Base-by-base conservation (phyloP, 192 early-diverging fungal species). In the Rhizophagus clarus region DNA sequence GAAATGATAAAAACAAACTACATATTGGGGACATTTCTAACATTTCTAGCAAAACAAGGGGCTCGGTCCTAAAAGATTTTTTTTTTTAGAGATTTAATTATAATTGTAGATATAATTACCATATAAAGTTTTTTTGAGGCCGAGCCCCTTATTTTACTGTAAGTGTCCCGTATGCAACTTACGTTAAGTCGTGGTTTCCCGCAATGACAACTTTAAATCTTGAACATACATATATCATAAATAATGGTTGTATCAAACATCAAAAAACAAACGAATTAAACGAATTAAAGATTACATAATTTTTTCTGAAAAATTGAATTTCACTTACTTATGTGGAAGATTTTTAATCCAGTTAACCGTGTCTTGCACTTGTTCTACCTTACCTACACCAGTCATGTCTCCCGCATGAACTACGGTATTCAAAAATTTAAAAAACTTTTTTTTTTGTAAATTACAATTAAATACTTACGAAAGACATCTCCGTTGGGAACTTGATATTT, bases 361-460 rank as follows among this genome's bases (percentile, higher is more conserved):
- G 14, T 74, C 64, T 26, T 76, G 51, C 45, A 82, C 29, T 66
- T 82, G 78, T 49, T 66, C 82, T 12, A 75, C 69, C 4, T 67
- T 82, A 22, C 82, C 82, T 60, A 80, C 60, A 61, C 79, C 74
- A 31, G 82, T 82, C 24, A 82, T 80, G 66, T 82, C 82, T 4
- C 82, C 82, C 4, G 82, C 40, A 82, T 82, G 82, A 28, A 82
- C 82, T 67, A 73, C 73, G 4, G 22, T 11, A 12, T 7, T 73
- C 7, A 42, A 40, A 61, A 40, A 26, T 24, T 70, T 20, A 11
- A 34, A 28, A 3, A 14, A n/a, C n/a, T n/a, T n/a, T n/a, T 32
- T n/a, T 26, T 76, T 24, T 28, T 14, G 11, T 61, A 9, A 68
- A 15, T 28, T 34, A 70, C 42, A 45, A 1, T 12, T 45, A 45